A percentile compares a stretch with the other conserved stretches of the same genome.
These are phyloP conservation scores for Tuber magnatum DNA, from an alignment of 495 filamentous ascomycete species.

Conservation along the genomic window DNA sequence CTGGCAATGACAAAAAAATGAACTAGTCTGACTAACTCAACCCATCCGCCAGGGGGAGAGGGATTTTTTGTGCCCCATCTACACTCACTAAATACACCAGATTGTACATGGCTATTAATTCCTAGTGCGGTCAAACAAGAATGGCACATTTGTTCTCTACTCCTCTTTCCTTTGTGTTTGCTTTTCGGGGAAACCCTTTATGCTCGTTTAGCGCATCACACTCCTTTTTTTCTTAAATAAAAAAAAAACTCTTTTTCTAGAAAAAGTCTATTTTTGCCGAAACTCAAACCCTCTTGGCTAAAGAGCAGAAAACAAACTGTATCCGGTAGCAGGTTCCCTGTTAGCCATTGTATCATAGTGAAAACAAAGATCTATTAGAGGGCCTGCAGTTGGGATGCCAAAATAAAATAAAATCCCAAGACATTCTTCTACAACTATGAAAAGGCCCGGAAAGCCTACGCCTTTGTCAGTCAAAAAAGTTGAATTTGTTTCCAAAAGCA, in stretches of 20 bases:
- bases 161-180: neutral
- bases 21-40: neutral
- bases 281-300: neutral
- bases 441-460: neutral
- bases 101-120: neutral
- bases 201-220: neutral
- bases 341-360: neutral
- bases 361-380: neutral
- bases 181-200: neutral
- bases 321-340: neutral
- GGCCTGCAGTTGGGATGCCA: neutral
- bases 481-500: neutral
- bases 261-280: neutral
- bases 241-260: neutral
- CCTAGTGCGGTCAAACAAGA: neutral
- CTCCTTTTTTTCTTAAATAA: neutral
- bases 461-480: neutral
- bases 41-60: neutral
- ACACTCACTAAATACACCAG: neutral
- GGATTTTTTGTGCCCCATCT: neutral
- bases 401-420: neutral
- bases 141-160: neutral
- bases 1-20: neutral
- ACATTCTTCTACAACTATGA: neutral
- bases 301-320: neutral